Base-by-base conservation (phyloP, 2,329 filamentous ascomycete genomes). In the Diaporthe sp. region DNA sequence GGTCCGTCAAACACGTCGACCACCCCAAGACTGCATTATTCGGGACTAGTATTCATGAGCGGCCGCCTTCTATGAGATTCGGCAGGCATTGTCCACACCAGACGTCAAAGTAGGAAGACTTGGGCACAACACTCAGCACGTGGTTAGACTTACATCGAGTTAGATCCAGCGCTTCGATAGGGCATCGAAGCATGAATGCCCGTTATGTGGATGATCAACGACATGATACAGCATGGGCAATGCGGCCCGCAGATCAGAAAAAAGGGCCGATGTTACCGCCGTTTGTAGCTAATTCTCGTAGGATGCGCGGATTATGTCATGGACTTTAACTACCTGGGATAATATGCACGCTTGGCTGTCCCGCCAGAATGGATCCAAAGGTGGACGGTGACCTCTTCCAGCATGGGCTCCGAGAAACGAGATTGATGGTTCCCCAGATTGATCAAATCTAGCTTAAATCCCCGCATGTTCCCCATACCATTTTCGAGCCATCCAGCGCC, bases 401-500 rank as follows among this genome's bases (percentile, higher is more conserved):
- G 45, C 33, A 33, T 67, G 45, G 22, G 19, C n/a, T 52, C 64
- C 28, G 45, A 9, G 19, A 67, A 67, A 35, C 22, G 64, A 67
- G 4, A 67, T 67, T 52, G 33, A 52, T 10, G 13, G 30, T 67
- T 67, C 45, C 45, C 45, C 45, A 33, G 45, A 25, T 28, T 33
- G 13, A 19, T 38, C 9, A 52, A 52, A 28, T 38, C 45, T 50
- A 67, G 64, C 45, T 67, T 52, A 38, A 38, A 52, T 52, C 61
- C 61, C 61, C 61, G 61, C 45, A 67, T 8, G 30, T 25, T 67
- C 61, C 30, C 42, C 61, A 25, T 52, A n/a, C n/a, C n/a, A n/a
- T n/a, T n/a, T n/a, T n/a, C n/a, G n/a, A n/a, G 15, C 40, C 45
- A 38, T 38, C 22, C 45, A 67, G 30, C 30, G 64, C 64, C 33